Base-by-base conservation (phyloP, 352 stramenopile species). In the Globisporangium recalcitrans region DNA sequence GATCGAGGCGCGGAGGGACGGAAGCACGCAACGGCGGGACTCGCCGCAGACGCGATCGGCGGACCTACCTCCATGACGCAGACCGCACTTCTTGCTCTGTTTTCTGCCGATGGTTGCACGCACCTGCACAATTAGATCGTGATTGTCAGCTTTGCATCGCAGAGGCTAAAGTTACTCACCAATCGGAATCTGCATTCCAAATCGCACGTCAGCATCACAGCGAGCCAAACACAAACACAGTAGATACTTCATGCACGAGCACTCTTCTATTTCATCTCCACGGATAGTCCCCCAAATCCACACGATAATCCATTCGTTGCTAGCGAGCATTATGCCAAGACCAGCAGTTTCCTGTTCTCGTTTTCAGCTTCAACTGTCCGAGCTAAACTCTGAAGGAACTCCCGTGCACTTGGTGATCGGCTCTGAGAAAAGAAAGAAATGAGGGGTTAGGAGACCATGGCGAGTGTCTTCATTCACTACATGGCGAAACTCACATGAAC, bases 401-500 rank as follows among this genome's bases (percentile, higher is more conserved):
- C 36, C 38, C 10, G 22, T 21, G 36, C 38, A 52, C 38, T 52
- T 21, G 54, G 3, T 3, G 26, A 52, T 34, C 54, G 38, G 4
- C 38, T 8, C 54, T 60, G 16, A 13, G 10, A 0, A 60, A 27
- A 48, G 7, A 19, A 55, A 22, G n/a, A 40, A 49, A 7, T 1
- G 11, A 55, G 8, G 19, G 46, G 13, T 16, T 27, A 29, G 14
- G 19, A 13, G 13, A 22, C 7, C 16, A 1, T 7, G 29, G 22
- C 27, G 5, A 13, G 3, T 14, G 3, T 54, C 16, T 21, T 21
- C 24, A 1, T 16, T 54, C 26, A 16, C 22, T 22, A 6, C 5
- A 11, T 22, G 3, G 8, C 8, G 14, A 36, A 22, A 31, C 10
- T 27, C 70, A 90, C 79, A 74, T 85, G 76, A 14, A 80, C 72